Base-by-base conservation (phyloP, 768 basidiomycete genomes). In the Favolaschia claudopus region DNA sequence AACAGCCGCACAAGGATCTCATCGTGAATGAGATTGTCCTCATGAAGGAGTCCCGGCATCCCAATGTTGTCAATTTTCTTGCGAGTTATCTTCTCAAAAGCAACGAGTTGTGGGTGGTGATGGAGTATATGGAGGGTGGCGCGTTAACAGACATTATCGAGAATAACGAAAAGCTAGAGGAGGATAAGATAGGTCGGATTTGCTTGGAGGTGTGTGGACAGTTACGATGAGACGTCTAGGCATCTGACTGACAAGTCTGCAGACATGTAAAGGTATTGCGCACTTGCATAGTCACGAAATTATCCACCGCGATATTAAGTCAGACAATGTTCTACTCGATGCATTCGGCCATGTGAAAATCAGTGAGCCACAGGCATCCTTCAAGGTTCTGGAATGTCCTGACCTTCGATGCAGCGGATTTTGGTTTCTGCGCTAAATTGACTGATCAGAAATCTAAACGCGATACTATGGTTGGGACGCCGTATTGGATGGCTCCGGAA, bases 401-500 rank as follows among this genome's bases (percentile, higher is more conserved):
- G 12, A 32, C 49, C 37, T 17, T 52, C 67, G 12, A 32, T 24
- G 29, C 67, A 97, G 95, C 95, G 69, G 95, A 96, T 72, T 98
- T 98, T 69, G 95, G 95, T 40, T 97, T 96, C 80, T 96, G 94
- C 64, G 95, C 95, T 55, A 96, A 96, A 72, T 82, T 98, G 28
- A 96, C 95, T 1, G 95, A 96, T 67, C 93, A 96, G 76, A 97
- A 96, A 74, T 95, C 92, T 36, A 96, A 96, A 75, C 91, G 95
- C 49, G 95, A 95, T 28, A 96, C 95, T n/a, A 96, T 96, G 95
- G 95, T 97, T 4, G 95, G 95, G 31, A 96, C 95, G 13, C 95
- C 95, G 1, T 96, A 96, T 75, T 96, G 95, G 95, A 97, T 97
- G 95, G 95, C 95, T 3, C 95, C 95, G n/a, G 95, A 97, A 73